Evolutionary conservation across 2,329 filamentous ascomycete genomes (phyloP).

Genomic region (Periglandula ipomoeae): DNA sequence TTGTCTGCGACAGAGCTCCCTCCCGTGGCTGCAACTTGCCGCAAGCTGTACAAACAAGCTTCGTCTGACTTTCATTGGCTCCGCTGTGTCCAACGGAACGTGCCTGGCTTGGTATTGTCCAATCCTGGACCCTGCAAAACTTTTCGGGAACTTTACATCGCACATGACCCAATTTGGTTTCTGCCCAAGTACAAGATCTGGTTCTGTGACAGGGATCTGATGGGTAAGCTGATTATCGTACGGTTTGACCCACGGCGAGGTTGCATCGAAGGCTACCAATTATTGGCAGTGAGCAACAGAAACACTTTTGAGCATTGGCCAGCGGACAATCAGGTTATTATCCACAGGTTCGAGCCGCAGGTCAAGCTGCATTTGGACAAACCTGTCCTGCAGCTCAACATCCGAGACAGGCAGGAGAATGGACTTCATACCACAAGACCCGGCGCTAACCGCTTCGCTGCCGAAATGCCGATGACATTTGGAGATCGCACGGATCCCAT

Average conservation of each 20-base stretch:
- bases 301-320: constrained; percentile 55
- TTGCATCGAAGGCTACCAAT: constrained; percentile 70
- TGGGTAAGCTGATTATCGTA: constrained; percentile 66
- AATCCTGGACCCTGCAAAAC: constrained; percentile 49
- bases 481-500: constrained; percentile 38
- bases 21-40: constrained; percentile 51
- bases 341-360: constrained; percentile 63
- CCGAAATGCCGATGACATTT: constrained; percentile 44
- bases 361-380: constrained; percentile 66
- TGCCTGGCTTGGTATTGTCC: constrained; percentile 46
- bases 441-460: constrained; percentile 31
- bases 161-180: constrained; percentile 79
- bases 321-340: constrained; percentile 53
- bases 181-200: constrained; percentile 71
- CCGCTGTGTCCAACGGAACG: constrained; percentile 55
- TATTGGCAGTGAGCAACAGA: constrained; percentile 55
- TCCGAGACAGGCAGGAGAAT: constrained; percentile 14
- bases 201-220: constrained; percentile 69
- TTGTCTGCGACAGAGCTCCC: constrained; percentile 58
- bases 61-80: constrained; percentile 65
- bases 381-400: constrained; percentile 53
- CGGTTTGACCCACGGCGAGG: constrained; percentile 65
- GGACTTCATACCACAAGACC: constrained; percentile 13
- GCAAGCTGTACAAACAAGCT: constrained; percentile 47
- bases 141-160: constrained; percentile 63